Base-by-base conservation (phyloP, 371 early-diverging fungal genomes). In the Furculomyces boomerangus region DNA sequence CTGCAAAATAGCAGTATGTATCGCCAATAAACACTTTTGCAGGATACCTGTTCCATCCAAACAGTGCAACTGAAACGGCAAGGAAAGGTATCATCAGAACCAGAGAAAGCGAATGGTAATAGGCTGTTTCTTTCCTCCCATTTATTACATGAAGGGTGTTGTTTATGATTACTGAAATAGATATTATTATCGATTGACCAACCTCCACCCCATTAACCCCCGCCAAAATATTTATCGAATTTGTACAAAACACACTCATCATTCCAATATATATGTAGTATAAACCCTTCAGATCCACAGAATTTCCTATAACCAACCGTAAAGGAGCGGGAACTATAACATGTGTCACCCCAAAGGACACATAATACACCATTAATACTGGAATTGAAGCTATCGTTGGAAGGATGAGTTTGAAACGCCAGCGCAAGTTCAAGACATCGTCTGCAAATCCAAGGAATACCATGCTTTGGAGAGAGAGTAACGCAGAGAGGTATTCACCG, bases 141-240 rank as follows among this genome's bases (percentile, higher is more conserved):
- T 73, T 65, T 45, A 71, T 71, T 20, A 87, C 54, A 58, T 80
- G 82, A 0, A 80, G 64, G 2, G 79, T 26, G 62, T 90, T 86
- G 66, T 96, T 89, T 53, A 77, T 48, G 3, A 80, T 77, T 27
- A 98, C 75, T 1, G 93, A 89, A 26, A 79, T 24, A 0, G 87
- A 88, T 43, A 99, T 92, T 2, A 99, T 77, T 0, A 97, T 64
- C 0, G 88, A 74, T 68, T 97, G 97, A 0, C 84, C 89, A 14
- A 84, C 90, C 69, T 99, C 99, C 37, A 99, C 83, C 5, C 99
- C 99, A 68, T 99, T 99, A 60, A 93, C 84, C 14, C 99, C 99
- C 10, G 98, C 98, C 37, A 97, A 71, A 50, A 99, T 97, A 66
- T 99, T 99, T 73, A 99, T 92, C 7, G 90, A 83, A 66, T 99